phyloP scores from a whole-genome alignment of 306 rosid genomes.

The Castanea mollissima region DNA sequence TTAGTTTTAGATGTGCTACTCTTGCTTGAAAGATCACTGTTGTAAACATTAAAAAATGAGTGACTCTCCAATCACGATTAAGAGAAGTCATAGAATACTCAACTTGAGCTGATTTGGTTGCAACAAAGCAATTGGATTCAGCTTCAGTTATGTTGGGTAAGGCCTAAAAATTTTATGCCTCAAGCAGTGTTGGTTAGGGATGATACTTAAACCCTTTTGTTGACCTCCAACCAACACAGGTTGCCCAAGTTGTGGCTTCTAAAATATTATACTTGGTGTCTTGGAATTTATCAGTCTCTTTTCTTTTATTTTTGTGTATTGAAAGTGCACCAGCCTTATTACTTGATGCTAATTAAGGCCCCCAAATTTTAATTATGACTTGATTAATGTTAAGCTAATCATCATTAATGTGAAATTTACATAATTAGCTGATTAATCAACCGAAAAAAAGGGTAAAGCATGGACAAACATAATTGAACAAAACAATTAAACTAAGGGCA shows the following conservation, averaged over 20 bases:
- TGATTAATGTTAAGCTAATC: no score
- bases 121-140: background rate
- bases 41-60: background rate
- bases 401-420: no score
- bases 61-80: background rate
- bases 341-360: no score
- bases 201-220: background rate
- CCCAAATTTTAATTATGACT: no score
- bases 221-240: background rate
- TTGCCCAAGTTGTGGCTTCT: background rate
- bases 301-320: no score
- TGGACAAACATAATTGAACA: no score
- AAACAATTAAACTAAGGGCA: no score
- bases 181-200: background rate
- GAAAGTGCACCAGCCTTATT: no score
- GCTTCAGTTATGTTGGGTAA: background rate
- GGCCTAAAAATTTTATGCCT: background rate
- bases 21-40: background rate
- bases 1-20: background rate
- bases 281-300: background rate
- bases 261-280: background rate
- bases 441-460: no score
- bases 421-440: no score
- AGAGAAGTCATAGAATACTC: background rate
- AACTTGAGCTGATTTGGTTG: background rate